phyloP scores from a whole-genome alignment of 2,329 filamentous ascomycete genomes.

The Colletotrichum tanaceti region DNA sequence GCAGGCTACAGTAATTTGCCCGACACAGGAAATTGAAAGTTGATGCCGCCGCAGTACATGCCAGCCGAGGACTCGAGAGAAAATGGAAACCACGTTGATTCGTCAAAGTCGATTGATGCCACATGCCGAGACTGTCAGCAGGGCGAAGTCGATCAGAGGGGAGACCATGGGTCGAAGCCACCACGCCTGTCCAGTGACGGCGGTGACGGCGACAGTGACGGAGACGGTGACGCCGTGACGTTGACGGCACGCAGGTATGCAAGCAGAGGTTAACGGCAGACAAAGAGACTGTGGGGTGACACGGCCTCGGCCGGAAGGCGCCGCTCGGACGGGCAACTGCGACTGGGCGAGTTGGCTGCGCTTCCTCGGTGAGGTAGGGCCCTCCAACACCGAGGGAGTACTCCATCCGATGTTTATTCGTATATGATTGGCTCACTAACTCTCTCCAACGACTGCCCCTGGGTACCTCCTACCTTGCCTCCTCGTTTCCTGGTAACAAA shows the following conservation, averaged over 20 bases:
- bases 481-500: no score
- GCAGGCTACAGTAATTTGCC: constrained; percentile 32
- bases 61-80: constrained; percentile 18
- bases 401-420: not conserved
- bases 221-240: constrained; percentile 15
- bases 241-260: constrained; percentile 12
- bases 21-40: constrained; percentile 15
- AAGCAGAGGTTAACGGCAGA: constrained; percentile 10
- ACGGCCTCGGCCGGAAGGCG: constrained; percentile 25
- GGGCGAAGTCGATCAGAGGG: not conserved
- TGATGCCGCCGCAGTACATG: constrained; percentile 6
- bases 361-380: not conserved
- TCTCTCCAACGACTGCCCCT: not conserved
- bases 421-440: not conserved
- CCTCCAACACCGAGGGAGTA: not conserved
- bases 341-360: not conserved
- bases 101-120: not conserved
- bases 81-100: not conserved
- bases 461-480: no score
- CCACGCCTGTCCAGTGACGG: constrained; percentile 11
- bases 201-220: constrained; percentile 21
- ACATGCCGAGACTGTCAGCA: constrained; percentile 5
- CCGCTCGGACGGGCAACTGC: constrained; percentile 15
- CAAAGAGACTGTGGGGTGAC: not conserved
- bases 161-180: not conserved